These are phyloP conservation scores for Smallanthus sonchifolius DNA, from an alignment of 129 eudicot genomes.

Conservation along the genomic window DNA sequence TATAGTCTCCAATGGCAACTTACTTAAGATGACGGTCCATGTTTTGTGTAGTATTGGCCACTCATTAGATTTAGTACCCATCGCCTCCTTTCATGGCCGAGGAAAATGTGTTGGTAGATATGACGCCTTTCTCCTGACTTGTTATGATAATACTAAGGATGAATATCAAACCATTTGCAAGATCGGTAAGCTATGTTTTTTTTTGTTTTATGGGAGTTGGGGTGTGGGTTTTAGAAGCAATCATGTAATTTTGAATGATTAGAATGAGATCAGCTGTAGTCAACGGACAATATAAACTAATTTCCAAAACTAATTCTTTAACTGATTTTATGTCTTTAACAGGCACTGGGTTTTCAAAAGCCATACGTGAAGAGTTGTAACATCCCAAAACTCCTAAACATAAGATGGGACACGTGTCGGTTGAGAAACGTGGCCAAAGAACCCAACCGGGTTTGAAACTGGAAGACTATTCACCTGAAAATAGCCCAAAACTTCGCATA, in stretches of 20 bases:
- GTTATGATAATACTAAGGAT: slow-evolving; percentile 72
- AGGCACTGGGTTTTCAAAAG: slow-evolving; percentile 96
- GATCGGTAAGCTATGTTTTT: slow-evolving; percentile 51
- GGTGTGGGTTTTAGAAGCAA: neutral
- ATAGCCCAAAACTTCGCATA: too few species aligned
- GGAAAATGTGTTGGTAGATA: slow-evolving; percentile 88
- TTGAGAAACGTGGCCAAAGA: too few species aligned
- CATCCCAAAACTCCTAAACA: too few species aligned
- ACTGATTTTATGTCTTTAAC: neutral
- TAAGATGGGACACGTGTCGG: too few species aligned
- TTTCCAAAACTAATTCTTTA: neutral
- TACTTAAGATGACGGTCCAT: neutral
- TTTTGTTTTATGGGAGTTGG: neutral
- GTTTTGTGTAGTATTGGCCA: slow-evolving; percentile 68
- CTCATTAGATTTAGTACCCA: slow-evolving; percentile 85
- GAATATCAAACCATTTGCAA: slow-evolving; percentile 91
- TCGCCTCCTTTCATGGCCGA: slow-evolving; percentile 86
- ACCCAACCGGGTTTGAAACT: too few species aligned
- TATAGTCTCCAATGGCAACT: neutral
- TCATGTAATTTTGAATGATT: neutral
- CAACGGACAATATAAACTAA: too few species aligned
- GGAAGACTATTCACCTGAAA: too few species aligned
- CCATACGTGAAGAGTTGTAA: slow-evolving; percentile 67
- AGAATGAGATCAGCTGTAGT: too few species aligned
- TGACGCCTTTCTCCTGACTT: slow-evolving; percentile 95